These are phyloP conservation scores for Fusarium abutilonis DNA, from an alignment of 2,329 filamentous ascomycete species.

Conservation along the genomic window DNA sequence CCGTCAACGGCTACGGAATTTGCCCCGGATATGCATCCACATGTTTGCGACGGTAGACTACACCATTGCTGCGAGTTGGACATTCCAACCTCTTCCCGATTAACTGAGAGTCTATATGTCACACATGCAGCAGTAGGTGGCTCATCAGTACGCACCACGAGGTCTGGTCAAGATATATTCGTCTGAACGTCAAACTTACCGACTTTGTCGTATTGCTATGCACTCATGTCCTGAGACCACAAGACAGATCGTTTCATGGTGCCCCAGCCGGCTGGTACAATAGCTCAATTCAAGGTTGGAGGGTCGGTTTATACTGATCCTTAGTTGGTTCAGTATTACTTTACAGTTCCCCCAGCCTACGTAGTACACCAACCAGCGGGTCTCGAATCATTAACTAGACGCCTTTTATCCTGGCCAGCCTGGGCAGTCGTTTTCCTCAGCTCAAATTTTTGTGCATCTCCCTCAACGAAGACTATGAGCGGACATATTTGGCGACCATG, in stretches of 20 bases:
- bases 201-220: constrained; percentile 9
- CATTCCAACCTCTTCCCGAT: constrained; percentile 25
- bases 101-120: constrained; percentile 15
- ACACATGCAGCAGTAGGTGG: constrained; percentile 15
- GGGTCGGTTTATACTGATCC: constrained; percentile 1
- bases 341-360: constrained; percentile 19
- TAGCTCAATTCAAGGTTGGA: constrained; percentile 19
- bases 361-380: constrained; percentile 16
- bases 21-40: constrained; percentile 35
- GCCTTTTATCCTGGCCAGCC: constrained; percentile 7
- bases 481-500: constrained; percentile 14
- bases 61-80: constrained; percentile 31
- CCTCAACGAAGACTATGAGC: constrained; percentile 21
- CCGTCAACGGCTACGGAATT: constrained; percentile 27
- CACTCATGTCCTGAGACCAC: constrained; percentile 3
- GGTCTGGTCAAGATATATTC: constrained; percentile 3
- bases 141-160: constrained; percentile 10
- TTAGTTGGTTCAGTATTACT: constrained; percentile 23
- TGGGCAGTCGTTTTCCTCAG: constrained; percentile 4
- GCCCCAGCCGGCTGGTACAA: constrained; percentile 27
- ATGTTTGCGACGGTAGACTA: constrained; percentile 28
- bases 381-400: constrained; percentile 15
- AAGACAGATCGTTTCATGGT: constrained; percentile 28
- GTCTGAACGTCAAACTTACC: background rate
- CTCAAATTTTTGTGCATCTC: constrained; percentile 2